Evolutionary conservation across 2,329 filamentous ascomycete genomes (phyloP).

Genomic region (Trichophyton simii): DNA sequence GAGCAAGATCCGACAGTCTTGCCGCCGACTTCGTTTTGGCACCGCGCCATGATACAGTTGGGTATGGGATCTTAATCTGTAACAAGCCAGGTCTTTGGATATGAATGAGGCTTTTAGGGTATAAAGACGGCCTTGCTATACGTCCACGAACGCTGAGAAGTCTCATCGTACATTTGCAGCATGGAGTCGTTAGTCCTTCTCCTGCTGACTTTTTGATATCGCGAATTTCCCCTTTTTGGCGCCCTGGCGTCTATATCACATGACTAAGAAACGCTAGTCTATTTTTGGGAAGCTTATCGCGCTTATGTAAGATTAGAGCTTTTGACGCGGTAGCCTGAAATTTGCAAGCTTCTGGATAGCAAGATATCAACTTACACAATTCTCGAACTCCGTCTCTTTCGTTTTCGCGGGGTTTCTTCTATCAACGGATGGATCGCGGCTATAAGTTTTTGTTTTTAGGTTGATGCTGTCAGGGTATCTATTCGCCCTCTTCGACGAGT

Average conservation of each 20-base stretch:
- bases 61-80: neutral
- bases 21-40: slow-evolving; percentile 28
- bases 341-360: neutral
- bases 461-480: neutral
- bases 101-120: neutral
- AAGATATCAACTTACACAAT: neutral
- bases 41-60: slow-evolving; percentile 15
- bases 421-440: neutral
- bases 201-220: neutral
- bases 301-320: neutral
- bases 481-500: neutral
- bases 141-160: neutral
- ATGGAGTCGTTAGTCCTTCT: neutral
- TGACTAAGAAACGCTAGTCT: neutral
- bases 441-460: neutral
- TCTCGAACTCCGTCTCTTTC: neutral
- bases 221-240: neutral
- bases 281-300: neutral
- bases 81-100: neutral
- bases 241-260: neutral
- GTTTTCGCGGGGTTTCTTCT: neutral
- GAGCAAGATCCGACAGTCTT: slow-evolving; percentile 41
- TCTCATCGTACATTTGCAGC: neutral
- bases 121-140: neutral
- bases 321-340: neutral